Conservation (phyloP, 352 stramenopile species). For the Phytophthora multivora region DNA sequence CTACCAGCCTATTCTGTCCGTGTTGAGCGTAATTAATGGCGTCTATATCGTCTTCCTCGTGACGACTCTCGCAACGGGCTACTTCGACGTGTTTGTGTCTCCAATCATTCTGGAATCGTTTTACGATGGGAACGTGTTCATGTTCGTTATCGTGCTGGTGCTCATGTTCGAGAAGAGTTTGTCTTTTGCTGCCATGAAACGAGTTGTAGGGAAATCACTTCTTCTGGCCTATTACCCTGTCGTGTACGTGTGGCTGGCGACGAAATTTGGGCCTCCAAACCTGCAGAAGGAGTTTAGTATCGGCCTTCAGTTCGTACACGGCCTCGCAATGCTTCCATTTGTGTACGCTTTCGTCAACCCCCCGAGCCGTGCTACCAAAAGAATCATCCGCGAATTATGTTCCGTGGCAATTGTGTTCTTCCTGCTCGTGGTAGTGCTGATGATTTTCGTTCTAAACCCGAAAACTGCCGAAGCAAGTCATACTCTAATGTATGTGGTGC, state of each 20-base stretch:
- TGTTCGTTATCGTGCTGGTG: conserved; percentile 40
- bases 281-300: conserved; percentile 17
- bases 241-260: conserved; percentile 24
- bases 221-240: conserved; percentile 34
- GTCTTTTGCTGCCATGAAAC: conserved; percentile 40
- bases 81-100: conserved; percentile 26
- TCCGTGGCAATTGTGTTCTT: conserved; percentile 28
- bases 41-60: conserved; percentile 33
- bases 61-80: conserved; percentile 20
- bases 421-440: conserved; percentile 11
- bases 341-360: conserved; percentile 43
- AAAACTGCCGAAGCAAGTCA: conserved; percentile 13
- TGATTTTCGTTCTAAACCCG: conserved; percentile 27
- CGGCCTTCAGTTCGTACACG: conserved; percentile 18
- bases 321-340: conserved; percentile 26
- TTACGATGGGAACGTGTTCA: conserved; percentile 43
- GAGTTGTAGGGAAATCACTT: conserved; percentile 26
- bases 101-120: conserved; percentile 28
- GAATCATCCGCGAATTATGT: conserved; percentile 40
- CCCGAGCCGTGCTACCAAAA: conserved; percentile 32
- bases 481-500: conserved; percentile 19
- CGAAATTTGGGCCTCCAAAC: conserved; percentile 7
- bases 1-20: conserved; percentile 48
- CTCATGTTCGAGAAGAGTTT: conserved; percentile 58
- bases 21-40: conserved; percentile 36